Percentiles rank a stretch among this genome's conserved stretches.
Conservation (phyloP, 148 eudicot genomes). For the Rhododendron ovatum region DNA sequence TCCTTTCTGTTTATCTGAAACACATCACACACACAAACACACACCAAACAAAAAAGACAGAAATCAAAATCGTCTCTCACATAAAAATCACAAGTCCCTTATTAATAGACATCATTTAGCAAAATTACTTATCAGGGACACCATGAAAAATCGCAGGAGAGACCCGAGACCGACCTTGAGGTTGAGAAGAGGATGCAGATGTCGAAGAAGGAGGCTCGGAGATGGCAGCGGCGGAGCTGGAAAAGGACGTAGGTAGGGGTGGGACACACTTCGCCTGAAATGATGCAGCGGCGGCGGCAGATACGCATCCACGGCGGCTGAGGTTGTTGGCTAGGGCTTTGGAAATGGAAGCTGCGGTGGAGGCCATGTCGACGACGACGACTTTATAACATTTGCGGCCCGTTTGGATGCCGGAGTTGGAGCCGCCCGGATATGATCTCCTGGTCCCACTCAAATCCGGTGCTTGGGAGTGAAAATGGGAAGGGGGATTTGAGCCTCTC, state of each 20-base stretch:
- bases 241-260: constrained; percentile 14
- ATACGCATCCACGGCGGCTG: not conserved
- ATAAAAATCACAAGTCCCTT: not conserved
- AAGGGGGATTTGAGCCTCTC: too few species aligned
- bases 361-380: constrained; percentile 1
- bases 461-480: too few species aligned
- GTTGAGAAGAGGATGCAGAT: constrained; percentile 19
- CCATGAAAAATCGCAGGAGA: not conserved
- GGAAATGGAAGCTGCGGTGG: constrained; percentile 24
- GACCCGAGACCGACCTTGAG: constrained; percentile 36
- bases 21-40: not conserved
- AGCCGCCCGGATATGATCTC: too few species aligned
- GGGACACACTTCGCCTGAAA: constrained; percentile 3
- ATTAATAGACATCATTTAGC: not conserved
- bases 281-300: not conserved
- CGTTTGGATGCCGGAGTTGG: too few species aligned
- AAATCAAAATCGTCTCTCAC: not conserved
- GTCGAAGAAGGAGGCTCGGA: constrained; percentile 18
- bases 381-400: not conserved
- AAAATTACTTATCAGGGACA: not conserved
- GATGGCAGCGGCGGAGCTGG: constrained; percentile 30
- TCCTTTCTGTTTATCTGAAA: constrained; percentile 44
- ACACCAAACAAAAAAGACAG: not conserved
- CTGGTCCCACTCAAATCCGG: too few species aligned
- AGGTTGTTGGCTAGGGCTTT: constrained; percentile 15